These are phyloP conservation scores for Asclepias syriaca DNA, from an alignment of 257 asterid genomes.

Conservation along the genomic window DNA sequence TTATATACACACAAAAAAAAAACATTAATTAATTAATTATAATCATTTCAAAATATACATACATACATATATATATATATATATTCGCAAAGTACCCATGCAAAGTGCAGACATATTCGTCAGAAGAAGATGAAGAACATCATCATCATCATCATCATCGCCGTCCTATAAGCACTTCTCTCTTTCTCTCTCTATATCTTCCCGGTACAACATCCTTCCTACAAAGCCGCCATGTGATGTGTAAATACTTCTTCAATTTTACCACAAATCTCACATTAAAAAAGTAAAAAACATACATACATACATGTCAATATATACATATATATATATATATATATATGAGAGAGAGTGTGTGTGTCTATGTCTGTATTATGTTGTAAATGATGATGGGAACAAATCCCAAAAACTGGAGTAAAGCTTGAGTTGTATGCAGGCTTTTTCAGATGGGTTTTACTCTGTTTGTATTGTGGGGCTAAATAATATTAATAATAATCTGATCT, in stretches of 20 bases:
- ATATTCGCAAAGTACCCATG: conserved; percentile 1
- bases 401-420: conserved; percentile 50
- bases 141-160: conserved; percentile 27
- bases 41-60: conserved; percentile 20
- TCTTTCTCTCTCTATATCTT: neutral
- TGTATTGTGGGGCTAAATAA: conserved; percentile 40
- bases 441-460: conserved; percentile 36
- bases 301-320: too few relatives aligned
- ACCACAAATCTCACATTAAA: neutral
- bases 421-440: conserved; percentile 60
- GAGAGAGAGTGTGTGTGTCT: neutral
- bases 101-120: conserved; percentile 10
- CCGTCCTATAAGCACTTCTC: neutral
- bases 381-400: conserved; percentile 34
- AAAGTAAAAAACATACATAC: neutral
- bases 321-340: neutral
- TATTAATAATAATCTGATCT: conserved; percentile 21
- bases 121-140: conserved; percentile 13
- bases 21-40: conserved; percentile 17
- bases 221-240: conserved; percentile 36
- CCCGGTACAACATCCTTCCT: conserved; percentile 20
- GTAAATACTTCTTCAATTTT: conserved; percentile 4
- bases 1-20: neutral
- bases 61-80: too few relatives aligned
- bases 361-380: neutral